These are phyloP conservation scores for Fomitopsis pinicola DNA, from an alignment of 1,284 basidiomycete genomes.

Conservation along the genomic window DNA sequence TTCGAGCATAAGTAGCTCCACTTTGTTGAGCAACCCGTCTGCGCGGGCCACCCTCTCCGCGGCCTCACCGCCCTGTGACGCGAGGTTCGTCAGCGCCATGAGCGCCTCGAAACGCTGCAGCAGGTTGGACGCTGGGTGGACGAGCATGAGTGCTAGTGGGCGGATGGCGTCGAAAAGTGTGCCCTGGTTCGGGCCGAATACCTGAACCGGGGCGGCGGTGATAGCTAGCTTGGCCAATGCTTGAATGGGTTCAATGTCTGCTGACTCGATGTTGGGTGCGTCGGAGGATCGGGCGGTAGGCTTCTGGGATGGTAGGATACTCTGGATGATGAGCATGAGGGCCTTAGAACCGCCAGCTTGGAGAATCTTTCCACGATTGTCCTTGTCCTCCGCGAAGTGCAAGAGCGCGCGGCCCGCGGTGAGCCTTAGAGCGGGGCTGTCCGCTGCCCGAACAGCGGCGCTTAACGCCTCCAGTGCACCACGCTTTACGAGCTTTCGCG, in stretches of 20 bases:
- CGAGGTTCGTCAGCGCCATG: conserved; percentile 95
- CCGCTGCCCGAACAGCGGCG: conserved; percentile 47
- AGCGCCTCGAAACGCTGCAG: conserved; percentile 89
- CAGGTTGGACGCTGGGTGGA: conserved; percentile 61
- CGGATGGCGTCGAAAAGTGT: conserved; percentile 77
- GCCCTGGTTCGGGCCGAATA: conserved; percentile 82
- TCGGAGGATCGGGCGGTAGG: conserved; percentile 18
- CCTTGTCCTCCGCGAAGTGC: conserved; percentile 72
- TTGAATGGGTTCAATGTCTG: conserved; percentile 71
- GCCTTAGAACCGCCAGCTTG: conserved; percentile 82
- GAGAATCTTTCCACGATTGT: conserved; percentile 74
- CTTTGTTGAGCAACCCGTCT: conserved; percentile 60
- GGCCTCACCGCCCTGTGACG: conserved; percentile 70
- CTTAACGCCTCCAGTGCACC: conserved; percentile 65
- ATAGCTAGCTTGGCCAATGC: conserved; percentile 92
- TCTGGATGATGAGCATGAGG: conserved; percentile 58
- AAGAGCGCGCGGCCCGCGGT: conserved; percentile 58
- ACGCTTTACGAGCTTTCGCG: conserved; percentile 49
- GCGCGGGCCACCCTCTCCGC: conserved; percentile 59
- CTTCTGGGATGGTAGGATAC: conserved; percentile 24
- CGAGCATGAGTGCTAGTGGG: conserved; percentile 70
- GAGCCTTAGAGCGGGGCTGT: conserved; percentile 51
- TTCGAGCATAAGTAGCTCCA: conserved; percentile 82
- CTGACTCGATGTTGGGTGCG: conserved; percentile 33
- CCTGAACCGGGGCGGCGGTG: conserved; percentile 83